phyloP scores from a whole-genome alignment of 345 rosid species.

The Fremontodendron californicum region DNA sequence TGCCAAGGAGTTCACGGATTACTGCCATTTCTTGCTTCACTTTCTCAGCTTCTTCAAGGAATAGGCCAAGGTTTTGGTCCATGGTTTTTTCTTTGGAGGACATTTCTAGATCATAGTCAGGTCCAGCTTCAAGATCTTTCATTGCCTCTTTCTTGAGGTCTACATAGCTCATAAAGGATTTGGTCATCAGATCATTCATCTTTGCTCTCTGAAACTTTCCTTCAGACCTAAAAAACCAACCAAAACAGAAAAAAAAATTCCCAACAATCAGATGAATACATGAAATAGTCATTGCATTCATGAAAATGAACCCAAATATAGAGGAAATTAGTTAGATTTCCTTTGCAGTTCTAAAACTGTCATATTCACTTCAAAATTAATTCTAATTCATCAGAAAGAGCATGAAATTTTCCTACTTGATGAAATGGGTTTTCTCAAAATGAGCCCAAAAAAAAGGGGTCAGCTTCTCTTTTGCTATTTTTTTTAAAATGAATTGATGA shows the following conservation, averaged over 20 bases:
- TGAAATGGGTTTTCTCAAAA: not conserved
- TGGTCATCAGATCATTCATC: conserved; percentile 96
- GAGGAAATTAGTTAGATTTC: too few relatives aligned
- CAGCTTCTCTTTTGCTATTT: not conserved
- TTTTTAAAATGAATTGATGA: not conserved
- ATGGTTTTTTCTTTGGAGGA: conserved; percentile 36
- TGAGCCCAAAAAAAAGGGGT: not conserved
- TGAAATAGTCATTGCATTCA: not conserved
- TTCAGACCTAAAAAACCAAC: not conserved
- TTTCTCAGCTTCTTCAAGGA: conserved; percentile 86
- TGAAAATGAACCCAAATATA: not conserved
- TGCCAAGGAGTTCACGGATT: conserved; percentile 54
- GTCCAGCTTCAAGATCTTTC: conserved; percentile 87
- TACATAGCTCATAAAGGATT: conserved; percentile 85
- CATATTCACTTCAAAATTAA: not conserved
- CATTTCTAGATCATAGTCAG: conserved; percentile 63
- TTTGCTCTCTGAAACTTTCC: conserved; percentile 17
- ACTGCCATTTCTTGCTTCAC: conserved; percentile 79
- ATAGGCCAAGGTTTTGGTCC: conserved; percentile 68
- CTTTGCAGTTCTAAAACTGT: not conserved
- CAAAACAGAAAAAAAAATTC: not conserved
- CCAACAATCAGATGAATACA: not conserved
- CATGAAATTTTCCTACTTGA: not conserved
- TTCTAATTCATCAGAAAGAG: not conserved
- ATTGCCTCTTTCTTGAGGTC: conserved; percentile 90